These are phyloP conservation scores for Phytophthora vignae DNA, from an alignment of 352 stramenopile species.

Conservation along the genomic window DNA sequence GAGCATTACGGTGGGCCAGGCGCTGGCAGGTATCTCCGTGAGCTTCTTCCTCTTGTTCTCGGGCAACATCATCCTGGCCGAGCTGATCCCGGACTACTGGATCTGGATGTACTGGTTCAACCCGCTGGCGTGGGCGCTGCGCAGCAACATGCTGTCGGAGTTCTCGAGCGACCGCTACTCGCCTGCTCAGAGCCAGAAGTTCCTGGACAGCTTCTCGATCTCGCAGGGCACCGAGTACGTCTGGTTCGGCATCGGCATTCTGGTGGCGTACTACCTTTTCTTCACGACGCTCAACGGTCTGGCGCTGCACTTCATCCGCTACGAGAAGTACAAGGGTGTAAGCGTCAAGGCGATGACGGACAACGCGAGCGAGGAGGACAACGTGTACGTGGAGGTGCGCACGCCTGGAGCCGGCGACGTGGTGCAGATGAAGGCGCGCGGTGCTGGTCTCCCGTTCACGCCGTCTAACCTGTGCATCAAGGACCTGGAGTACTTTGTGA, in stretches of 20 bases:
- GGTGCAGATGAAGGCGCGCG: not conserved
- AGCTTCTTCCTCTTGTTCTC: constrained; percentile 81
- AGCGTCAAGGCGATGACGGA: constrained; percentile 44
- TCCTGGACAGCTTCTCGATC: constrained; percentile 56
- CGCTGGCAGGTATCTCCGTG: constrained; percentile 57
- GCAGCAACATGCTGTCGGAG: constrained; percentile 68
- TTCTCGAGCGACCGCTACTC: constrained; percentile 57
- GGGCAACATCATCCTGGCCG: constrained; percentile 76
- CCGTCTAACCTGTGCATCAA: constrained; percentile 59
- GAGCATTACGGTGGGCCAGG: constrained; percentile 65
- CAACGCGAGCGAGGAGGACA: constrained; percentile 29
- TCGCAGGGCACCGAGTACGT: constrained; percentile 47
- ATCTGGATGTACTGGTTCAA: constrained; percentile 87
- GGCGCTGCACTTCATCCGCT: constrained; percentile 56
- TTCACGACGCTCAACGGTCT: constrained; percentile 57
- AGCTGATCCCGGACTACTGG: constrained; percentile 79
- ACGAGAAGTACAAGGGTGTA: constrained; percentile 56
- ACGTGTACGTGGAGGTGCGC: constrained; percentile 44
- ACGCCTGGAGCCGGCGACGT: constrained; percentile 40
- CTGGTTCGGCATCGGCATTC: constrained; percentile 50
- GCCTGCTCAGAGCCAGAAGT: constrained; percentile 6
- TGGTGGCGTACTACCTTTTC: constrained; percentile 52
- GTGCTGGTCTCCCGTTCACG: constrained; percentile 45
- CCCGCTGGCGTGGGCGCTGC: constrained; percentile 62
- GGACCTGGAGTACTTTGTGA: constrained; percentile 66